Percentiles rank a stretch among this genome's conserved stretches.
Conservation (phyloP, 2,329 filamentous ascomycete genomes). For the Botryotinia calthae region DNA sequence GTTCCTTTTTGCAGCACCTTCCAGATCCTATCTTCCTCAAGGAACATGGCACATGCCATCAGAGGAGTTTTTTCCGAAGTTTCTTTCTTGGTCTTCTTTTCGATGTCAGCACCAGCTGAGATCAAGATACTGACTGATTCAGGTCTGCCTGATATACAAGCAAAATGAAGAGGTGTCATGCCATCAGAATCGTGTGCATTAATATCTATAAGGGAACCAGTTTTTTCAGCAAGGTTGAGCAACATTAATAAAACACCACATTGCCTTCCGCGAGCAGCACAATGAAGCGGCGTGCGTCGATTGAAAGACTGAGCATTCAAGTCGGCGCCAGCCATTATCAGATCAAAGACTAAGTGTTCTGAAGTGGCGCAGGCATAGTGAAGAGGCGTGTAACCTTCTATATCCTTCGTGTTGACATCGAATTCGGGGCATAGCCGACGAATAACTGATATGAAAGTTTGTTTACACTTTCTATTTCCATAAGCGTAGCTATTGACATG, state of each 20-base stretch:
- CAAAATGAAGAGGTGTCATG: conserved; percentile 24
- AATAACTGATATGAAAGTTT: conserved; percentile 11
- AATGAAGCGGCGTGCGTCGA: conserved; percentile 22
- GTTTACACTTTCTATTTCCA: neutral
- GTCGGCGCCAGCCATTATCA: conserved; percentile 23
- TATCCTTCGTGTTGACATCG: conserved; percentile 14
- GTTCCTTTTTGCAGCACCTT: neutral
- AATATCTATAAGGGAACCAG: neutral
- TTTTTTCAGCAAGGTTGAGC: neutral
- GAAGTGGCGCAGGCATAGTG: conserved; percentile 24
- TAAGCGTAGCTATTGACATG: no score
- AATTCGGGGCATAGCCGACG: neutral
- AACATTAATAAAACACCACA: conserved; percentile 36
- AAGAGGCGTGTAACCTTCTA: conserved; percentile 20
- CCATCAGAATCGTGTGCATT: conserved; percentile 15
- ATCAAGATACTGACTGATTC: conserved; percentile 24
- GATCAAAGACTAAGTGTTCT: conserved; percentile 5
- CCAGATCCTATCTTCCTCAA: conserved; percentile 23
- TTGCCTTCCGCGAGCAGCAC: conserved; percentile 21
- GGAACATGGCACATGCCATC: conserved; percentile 20
- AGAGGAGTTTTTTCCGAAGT: neutral
- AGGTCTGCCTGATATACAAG: conserved; percentile 22
- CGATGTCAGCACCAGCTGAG: conserved; percentile 21
- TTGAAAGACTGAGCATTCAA: conserved; percentile 14
- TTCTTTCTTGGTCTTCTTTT: conserved; percentile 21